Evolutionary conservation across 352 stramenopile genomes (phyloP), one percentile per base, ranked within the genome.

Genomic region (Globisporangium viniferum): DNA sequence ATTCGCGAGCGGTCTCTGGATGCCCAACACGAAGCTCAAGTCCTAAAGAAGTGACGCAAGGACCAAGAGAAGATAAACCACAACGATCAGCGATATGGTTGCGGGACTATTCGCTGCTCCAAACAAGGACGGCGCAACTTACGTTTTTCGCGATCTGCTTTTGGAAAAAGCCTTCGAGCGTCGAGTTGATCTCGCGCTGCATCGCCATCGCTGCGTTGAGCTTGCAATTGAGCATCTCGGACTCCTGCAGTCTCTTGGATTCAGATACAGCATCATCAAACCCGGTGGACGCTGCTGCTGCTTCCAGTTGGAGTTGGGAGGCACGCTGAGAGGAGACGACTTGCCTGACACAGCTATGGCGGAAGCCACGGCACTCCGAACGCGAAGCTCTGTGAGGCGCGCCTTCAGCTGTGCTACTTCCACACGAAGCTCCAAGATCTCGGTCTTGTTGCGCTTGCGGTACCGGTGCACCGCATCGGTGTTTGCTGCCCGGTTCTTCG

Each of bases 371-470:
- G 39, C 39, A 20, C 39, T 2, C 18, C 31, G 69, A 2, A 46
- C 39, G 5, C 35, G 39, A 9, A 69, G 31, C 29, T 51, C 1
- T 35, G 56, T 22, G 24, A 68, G 49, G 18, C 29, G 62, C 41
- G 9, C 15, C 10, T 36, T n/a, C 9, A 68, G 41, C 35, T 62
- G 53, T 53, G 15, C 27, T 8, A 64, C 56, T 35, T 59, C 22
- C 39, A 51, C 24, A 0, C 56, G 55, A 3, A 69, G 57, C 22
- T 44, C 31, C 22, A 44, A 7, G 22, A 68, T 53, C 35, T 68
- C 62, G 7, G 7, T 60, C 51, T 67, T 67, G 20, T 20, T 60
- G 49, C 48, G 48, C 41, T 67, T 67, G 62, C 62, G 51, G 33
- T 61, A 41, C 20, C 60, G 60, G 18, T 57, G 4, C 2, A 67